Evolutionary conservation across 2,329 filamentous ascomycete species (phyloP).

Genomic region (Aspergillus arachidicola): DNA sequence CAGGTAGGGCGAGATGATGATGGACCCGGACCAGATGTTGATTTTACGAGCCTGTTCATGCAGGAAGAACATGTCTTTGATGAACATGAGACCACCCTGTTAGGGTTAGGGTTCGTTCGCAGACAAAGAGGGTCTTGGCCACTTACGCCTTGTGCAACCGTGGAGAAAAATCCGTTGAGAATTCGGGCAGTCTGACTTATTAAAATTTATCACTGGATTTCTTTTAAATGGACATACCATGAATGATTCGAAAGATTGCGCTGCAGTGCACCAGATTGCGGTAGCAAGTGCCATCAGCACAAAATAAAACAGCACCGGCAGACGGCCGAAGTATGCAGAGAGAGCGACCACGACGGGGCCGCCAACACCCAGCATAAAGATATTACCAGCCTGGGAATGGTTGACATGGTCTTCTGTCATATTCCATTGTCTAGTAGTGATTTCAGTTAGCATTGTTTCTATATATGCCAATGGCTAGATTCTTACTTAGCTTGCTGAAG

Average conservation of each 20-base stretch:
- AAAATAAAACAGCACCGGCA: slow-evolving; percentile 48
- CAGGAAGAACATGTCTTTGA: slow-evolving; percentile 47
- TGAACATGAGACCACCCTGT: slow-evolving; percentile 46
- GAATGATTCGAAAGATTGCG: slow-evolving; percentile 41
- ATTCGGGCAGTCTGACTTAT: slow-evolving; percentile 40
- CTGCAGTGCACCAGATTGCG: slow-evolving; percentile 42
- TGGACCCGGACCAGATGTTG: slow-evolving; percentile 42
- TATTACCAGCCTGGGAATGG: slow-evolving; percentile 44
- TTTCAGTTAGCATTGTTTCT: background rate
- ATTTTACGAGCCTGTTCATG: slow-evolving; percentile 45
- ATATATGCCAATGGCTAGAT: background rate
- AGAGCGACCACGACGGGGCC: slow-evolving; percentile 46
- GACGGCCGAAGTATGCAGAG: slow-evolving; percentile 47
- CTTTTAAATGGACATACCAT: slow-evolving; percentile 20
- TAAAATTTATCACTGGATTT: background rate
- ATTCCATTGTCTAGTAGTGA: slow-evolving; percentile 32
- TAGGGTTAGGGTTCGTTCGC: background rate
- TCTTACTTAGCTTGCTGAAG: slow-evolving; percentile 39
- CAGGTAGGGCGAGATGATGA: slow-evolving; percentile 38
- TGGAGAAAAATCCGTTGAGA: slow-evolving; percentile 50
- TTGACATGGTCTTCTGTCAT: slow-evolving; percentile 44
- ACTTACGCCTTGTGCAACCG: slow-evolving; percentile 42
- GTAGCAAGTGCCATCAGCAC: slow-evolving; percentile 39
- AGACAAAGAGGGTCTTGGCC: background rate
- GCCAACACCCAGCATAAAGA: slow-evolving; percentile 49